Percentiles rank a stretch among this genome's conserved stretches.
Conservation (phyloP, 2,329 filamentous ascomycete species). For the Myriosclerotinia scirpicola region DNA sequence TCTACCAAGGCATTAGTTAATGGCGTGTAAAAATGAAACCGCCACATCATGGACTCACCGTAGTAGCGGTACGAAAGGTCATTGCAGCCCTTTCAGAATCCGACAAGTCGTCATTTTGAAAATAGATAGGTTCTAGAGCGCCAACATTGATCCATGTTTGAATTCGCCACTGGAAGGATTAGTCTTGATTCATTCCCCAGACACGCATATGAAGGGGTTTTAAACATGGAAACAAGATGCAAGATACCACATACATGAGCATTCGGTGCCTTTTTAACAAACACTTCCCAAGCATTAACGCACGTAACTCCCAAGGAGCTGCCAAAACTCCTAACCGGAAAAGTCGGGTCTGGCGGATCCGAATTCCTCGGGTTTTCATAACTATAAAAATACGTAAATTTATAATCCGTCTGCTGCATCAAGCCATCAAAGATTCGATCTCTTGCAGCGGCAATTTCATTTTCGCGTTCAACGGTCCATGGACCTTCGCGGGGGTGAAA, state of each 20-base stretch:
- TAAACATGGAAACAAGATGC: background rate
- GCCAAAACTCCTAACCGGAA: background rate
- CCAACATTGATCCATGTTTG: conserved; percentile 9
- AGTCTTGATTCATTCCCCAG: background rate
- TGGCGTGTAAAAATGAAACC: no score
- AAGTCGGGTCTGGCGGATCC: conserved; percentile 1
- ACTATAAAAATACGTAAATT: conserved; percentile 8
- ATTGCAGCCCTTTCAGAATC: conserved; percentile 1
- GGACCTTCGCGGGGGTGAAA: background rate
- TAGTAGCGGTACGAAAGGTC: conserved; percentile 3
- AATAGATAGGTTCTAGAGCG: background rate
- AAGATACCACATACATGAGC: background rate
- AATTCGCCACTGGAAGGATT: background rate
- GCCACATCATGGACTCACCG: background rate
- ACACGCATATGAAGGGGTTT: background rate
- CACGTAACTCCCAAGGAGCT: background rate
- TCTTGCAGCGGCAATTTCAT: background rate
- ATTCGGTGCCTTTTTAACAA: background rate
- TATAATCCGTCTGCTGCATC: conserved; percentile 14
- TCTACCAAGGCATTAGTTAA: background rate
- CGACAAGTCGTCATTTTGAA: background rate
- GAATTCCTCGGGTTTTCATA: background rate
- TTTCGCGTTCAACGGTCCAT: conserved; percentile 5
- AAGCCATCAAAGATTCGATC: background rate
- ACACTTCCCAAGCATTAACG: conserved; percentile 8